These are phyloP conservation scores for Aspergillus clavatus DNA, from an alignment of 2,329 filamentous ascomycete genomes.

Conservation along the genomic window DNA sequence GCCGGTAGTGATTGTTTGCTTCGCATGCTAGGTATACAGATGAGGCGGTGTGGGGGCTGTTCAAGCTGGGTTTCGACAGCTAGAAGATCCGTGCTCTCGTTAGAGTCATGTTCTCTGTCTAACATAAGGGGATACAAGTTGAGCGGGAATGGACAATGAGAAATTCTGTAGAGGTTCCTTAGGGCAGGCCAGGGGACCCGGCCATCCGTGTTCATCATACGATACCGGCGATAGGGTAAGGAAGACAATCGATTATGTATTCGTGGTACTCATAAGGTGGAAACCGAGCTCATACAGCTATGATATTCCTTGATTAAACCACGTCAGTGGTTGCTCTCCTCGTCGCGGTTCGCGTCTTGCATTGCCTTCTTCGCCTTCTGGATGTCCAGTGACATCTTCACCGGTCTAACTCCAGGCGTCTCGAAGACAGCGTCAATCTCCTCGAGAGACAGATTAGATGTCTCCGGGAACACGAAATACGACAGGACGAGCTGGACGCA, in stretches of 20 bases:
- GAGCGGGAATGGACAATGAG: too few relatives aligned
- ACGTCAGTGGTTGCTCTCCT: constrained; percentile 7
- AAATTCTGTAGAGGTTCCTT: too few relatives aligned
- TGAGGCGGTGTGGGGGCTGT: too few relatives aligned
- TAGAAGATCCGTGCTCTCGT: too few relatives aligned
- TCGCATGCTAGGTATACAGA: too few relatives aligned
- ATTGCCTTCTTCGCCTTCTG: constrained; percentile 38
- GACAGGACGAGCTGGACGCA: constrained; percentile 42
- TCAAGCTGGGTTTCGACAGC: too few relatives aligned
- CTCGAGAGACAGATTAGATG: constrained; percentile 47
- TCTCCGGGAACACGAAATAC: constrained; percentile 53
- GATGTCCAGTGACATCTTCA: constrained; percentile 43
- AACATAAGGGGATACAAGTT: too few relatives aligned
- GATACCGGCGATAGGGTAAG: background rate
- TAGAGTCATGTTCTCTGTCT: too few relatives aligned
- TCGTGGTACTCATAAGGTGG: background rate
- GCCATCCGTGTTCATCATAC: too few relatives aligned
- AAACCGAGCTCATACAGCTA: background rate
- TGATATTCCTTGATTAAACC: background rate
- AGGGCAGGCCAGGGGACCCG: too few relatives aligned
- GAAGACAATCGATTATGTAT: background rate
- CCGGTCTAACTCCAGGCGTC: constrained; percentile 39
- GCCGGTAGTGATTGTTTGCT: background rate
- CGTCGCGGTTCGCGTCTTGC: constrained; percentile 16
- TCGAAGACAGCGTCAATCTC: constrained; percentile 58